Evolutionary conservation across 1,284 basidiomycete genomes (phyloP), one percentile per base, ranked within the genome.

Genomic region (Leccinum subrobustum): DNA sequence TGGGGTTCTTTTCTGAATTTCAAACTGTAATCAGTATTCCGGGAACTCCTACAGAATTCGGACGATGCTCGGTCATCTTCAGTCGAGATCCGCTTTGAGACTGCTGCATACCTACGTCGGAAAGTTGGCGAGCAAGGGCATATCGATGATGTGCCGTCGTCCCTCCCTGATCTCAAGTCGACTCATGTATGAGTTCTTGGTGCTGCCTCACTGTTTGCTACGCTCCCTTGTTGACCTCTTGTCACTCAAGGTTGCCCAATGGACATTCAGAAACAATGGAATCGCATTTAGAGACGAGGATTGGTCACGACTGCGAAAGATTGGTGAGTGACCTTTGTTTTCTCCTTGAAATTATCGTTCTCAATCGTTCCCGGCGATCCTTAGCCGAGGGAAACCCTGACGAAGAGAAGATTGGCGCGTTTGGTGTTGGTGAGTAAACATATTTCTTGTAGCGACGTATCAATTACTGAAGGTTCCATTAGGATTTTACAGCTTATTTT

Each of bases 31-130:
- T 42, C 58, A 84, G 92, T 96, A 50, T 96, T 95, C 69, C 84
- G 95, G 48, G 95, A 98, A 73, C 85, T 98, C 11, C 78, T 98
- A 0, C 82, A 98, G 79, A 98, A 98, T 73, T 96, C 95, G 12
- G 95, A 98, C 73, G 96, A 98, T 77, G 95, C 93, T 0, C 88
- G 86, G 44, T 91, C 95, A 6, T 85, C 83, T 60, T 78, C 84
- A 39, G 93, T 91, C 4, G 91, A 95, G 74, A 92, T 96, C 65
- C 42, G 14, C 42, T 56, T 56, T 66, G 86, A 92, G 70, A 91
- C 92, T 0, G 77, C 85, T 70, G 72, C 69, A 7, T 86, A 81
- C 61, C 57, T 86, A 6, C 78, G 82, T 25, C 74, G 71, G n/a
- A 78, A 79, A 66, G 61, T 57, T 31, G 27, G 12, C n/a, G 59